Evolutionary conservation across 768 basidiomycete species (phyloP), one percentile per base, ranked within the genome.

Genomic region (Mrakia frigida): DNA sequence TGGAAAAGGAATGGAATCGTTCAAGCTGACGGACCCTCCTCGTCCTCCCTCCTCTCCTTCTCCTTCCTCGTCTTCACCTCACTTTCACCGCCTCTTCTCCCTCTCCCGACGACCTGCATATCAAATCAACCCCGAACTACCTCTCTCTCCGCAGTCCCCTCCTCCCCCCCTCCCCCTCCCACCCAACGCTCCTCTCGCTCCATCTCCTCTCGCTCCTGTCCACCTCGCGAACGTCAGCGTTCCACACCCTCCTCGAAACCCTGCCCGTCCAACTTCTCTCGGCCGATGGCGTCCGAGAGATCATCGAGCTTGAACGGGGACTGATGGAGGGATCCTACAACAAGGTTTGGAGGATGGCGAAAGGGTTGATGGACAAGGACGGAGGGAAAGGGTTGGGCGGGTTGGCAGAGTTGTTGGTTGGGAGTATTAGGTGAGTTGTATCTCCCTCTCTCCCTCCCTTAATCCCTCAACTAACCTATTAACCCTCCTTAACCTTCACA

Each of bases 251-350:
- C 18, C 88, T 99, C 68, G 96, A 99, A 83, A 92, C 92, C 52
- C 88, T 99, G 41, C 90, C 90, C 2, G 82, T 89, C 43, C 73
- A 78, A 10, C 76, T 82, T 21, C 78, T 80, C 37, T 76, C 79
- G 21, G 91, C 91, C 82, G 88, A 89, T 9, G 93, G 86, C 82
- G 89, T 94, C 81, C 87, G 88, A 73, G 93, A 94, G 82, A 92
- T 93, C 18, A 90, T 94, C 75, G 92, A 94, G 82, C 88, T 95
- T 78, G 96, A 99, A 83, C 87, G 92, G 70, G 98, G 95, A 92
- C 87, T 98, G 63, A 99, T 99, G 96, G 96, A 98, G 83, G 96
- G 96, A 53, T 92, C 91, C 81, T 99, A 98, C 83, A 93, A 92
- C 84, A 96, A 96, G 83, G 96, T 98, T 16, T 99, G 95, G 92